These are phyloP conservation scores for Hericium alpestre DNA, from an alignment of 768 basidiomycete genomes.

Conservation along the genomic window DNA sequence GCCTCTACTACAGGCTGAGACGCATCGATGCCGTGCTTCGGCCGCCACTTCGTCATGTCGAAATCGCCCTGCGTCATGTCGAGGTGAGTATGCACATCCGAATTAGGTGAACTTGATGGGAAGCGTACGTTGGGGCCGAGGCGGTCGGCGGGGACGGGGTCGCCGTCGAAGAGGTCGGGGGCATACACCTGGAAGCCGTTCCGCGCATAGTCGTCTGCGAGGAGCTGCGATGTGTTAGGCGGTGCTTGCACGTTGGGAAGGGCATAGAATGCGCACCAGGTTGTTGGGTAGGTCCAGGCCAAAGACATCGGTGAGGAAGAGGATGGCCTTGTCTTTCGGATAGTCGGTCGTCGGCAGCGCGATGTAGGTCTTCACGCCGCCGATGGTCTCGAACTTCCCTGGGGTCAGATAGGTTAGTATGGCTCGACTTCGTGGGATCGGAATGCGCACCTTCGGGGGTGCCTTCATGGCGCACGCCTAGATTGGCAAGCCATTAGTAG, in stretches of 20 bases:
- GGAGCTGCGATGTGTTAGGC: conserved; percentile 19
- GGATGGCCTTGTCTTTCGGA: conserved; percentile 29
- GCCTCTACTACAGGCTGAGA: conserved; percentile 14
- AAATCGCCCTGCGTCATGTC: neutral
- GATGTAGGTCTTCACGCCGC: conserved; percentile 29
- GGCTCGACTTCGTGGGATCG: neutral
- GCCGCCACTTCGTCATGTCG: conserved; percentile 2
- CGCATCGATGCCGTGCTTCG: conserved; percentile 10
- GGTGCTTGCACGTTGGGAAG: neutral
- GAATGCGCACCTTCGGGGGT: conserved; percentile 22
- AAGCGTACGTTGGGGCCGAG: conserved; percentile 10
- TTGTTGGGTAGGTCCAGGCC: conserved; percentile 26
- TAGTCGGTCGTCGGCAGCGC: conserved; percentile 29
- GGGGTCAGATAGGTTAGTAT: neutral
- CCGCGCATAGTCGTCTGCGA: conserved; percentile 33
- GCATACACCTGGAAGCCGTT: conserved; percentile 24
- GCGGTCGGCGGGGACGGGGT: conserved; percentile 15
- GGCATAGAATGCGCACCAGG: conserved; percentile 11
- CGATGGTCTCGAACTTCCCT: conserved; percentile 22
- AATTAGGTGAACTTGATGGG: too few relatives aligned
- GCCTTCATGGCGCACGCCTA: conserved; percentile 27
- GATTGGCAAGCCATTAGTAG: neutral
- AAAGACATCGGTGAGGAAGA: conserved; percentile 31
- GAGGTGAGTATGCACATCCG: neutral
- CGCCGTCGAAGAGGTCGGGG: conserved; percentile 15